Evolutionary conservation across 371 early-diverging fungal species (phyloP).

Genomic region (Furculomyces boomerangus): DNA sequence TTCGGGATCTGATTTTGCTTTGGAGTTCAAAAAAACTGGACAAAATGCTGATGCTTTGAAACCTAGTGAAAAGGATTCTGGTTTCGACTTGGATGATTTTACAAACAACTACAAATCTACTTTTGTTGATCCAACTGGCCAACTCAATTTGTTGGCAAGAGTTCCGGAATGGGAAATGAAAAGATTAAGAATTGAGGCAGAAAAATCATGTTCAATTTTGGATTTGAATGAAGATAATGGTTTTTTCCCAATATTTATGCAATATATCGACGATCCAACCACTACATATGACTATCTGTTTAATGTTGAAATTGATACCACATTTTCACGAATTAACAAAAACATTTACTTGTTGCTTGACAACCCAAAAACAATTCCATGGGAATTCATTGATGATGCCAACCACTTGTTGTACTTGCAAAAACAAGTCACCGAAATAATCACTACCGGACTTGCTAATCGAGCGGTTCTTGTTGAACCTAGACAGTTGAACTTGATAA

Average conservation of each 20-base stretch:
- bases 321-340: neutral
- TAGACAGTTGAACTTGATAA: neutral
- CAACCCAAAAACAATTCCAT: neutral
- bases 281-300: slow-evolving; percentile 15
- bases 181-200: slow-evolving; percentile 15
- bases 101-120: slow-evolving; percentile 44
- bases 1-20: slow-evolving; percentile 37
- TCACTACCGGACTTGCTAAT: neutral
- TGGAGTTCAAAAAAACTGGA: slow-evolving; percentile 40
- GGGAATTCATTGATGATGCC: neutral
- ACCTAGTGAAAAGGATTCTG: too few species aligned
- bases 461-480: neutral
- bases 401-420: neutral
- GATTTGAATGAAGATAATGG: slow-evolving; percentile 10
- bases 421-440: neutral
- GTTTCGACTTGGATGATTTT: slow-evolving; percentile 43
- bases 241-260: slow-evolving; percentile 12
- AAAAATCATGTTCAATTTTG: slow-evolving; percentile 6
- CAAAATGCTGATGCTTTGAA: slow-evolving; percentile 1
- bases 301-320: slow-evolving; percentile 7
- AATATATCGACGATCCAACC: slow-evolving; percentile 4
- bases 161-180: slow-evolving; percentile 12
- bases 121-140: slow-evolving; percentile 68
- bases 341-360: neutral
- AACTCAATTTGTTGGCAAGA: slow-evolving; percentile 42